Evolutionary conservation across 2,329 filamentous ascomycete genomes (phyloP), one percentile per base, ranked within the genome.

Genomic region (Trichoderma endophyticum): DNA sequence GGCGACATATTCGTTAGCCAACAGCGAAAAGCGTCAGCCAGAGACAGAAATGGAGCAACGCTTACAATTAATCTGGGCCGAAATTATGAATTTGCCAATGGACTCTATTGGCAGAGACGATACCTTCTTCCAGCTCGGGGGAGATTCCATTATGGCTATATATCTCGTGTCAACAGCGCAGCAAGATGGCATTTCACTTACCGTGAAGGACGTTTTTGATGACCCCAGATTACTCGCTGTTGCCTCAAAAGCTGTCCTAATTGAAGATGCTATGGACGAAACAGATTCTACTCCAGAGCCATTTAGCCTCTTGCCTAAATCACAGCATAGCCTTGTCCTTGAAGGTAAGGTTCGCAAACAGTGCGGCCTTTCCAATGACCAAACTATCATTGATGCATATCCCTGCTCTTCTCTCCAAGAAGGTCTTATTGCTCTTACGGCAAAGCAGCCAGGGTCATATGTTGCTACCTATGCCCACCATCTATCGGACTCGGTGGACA

Each of bases 111-210:
- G 77, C 0, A 74, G 76, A 1, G 73, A 74, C 54, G 71, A 73
- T 63, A 72, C 48, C 32, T 73, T 74, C 66, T 64, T 74, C 39
- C 71, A 67, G 60, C 28, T 71, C 1, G 83, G 83, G 1, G 83
- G 84, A 5, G 83, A 85, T 76, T 85, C 84, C 0, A 78, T 85
- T 7, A 78, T 78, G 6, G 83, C 84, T 0, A 85, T 85, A 82
- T 80, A 79, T 65, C 76, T 85, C 0, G 82, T 84, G 1, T 79
- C 83, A 5, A 77, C 78, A 43, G 82, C 82, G 3, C 77, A 80
- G 66, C 76, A 73, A 3, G 74, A 74, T 11, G 51, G 70, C 2
- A 68, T 71, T 8, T 15, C 24, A 14, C 26, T 71, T 2, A 71
- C 68, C 6, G 68, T 71, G 9, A 57, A 64, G 15, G 61, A 71